Percentiles rank a stretch among this genome's conserved stretches.
phyloP scores from a whole-genome alignment of 495 filamentous ascomycete genomes.

The Penicilliopsis zonata region DNA sequence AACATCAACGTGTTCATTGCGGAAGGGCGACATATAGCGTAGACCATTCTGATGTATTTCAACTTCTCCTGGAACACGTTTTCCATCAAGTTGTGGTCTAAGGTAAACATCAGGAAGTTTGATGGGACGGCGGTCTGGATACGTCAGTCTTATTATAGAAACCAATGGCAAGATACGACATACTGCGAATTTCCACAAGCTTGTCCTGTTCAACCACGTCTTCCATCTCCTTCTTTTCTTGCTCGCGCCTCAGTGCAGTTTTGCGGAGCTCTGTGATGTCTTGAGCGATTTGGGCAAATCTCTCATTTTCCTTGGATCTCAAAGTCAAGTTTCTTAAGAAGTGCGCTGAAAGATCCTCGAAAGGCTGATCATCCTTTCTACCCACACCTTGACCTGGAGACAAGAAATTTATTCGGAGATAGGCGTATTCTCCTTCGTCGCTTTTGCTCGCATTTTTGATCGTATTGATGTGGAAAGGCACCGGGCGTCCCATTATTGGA shows the following conservation, averaged over 20 bases:
- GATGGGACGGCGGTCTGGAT: conserved; percentile 68
- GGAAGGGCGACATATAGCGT: conserved; percentile 81
- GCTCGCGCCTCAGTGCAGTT: conserved; percentile 75
- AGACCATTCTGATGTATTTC: conserved; percentile 99
- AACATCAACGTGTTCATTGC: conserved; percentile 77
- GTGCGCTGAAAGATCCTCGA: conserved; percentile 90
- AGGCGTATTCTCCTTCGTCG: conserved; percentile 88
- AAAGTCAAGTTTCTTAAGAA: conserved; percentile 94
- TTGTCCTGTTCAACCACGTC: conserved; percentile 99
- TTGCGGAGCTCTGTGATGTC: conserved; percentile 93
- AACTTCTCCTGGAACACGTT: conserved; percentile 86
- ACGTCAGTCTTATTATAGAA: conserved; percentile 16
- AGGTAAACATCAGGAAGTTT: conserved; percentile 86
- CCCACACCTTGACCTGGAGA: conserved; percentile 97
- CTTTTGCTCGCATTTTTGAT: conserved; percentile 97
- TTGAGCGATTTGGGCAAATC: conserved; percentile 77
- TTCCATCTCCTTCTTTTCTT: conserved; percentile 99
- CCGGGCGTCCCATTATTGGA: conserved; percentile 93
- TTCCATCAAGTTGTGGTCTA: conserved; percentile 87
- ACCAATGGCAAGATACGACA: conserved; percentile 11
- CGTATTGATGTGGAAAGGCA: conserved; percentile 97
- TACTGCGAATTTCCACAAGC: conserved; percentile 80
- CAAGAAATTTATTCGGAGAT: conserved; percentile 91
- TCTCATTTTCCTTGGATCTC: conserved; percentile 73
- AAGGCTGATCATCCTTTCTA: conserved; percentile 94